Percentiles rank a stretch among this genome's conserved stretches.
Conservation (phyloP, 2,329 filamentous ascomycete genomes). For the Talaromyces sp. region DNA sequence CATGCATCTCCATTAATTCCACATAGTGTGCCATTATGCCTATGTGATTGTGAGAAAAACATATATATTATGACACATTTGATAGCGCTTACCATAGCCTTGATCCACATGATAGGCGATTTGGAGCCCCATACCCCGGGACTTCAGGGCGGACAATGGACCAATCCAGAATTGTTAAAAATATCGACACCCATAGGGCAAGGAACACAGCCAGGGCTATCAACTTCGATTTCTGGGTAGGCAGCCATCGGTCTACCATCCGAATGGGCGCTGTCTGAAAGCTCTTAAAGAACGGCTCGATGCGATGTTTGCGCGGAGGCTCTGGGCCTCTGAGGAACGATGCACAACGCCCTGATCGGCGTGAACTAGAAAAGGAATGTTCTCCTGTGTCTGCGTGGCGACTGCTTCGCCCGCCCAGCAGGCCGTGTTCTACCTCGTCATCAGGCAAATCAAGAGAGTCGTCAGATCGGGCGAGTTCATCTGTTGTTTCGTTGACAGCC, state of each 20-base stretch:
- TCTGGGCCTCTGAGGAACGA: constrained; percentile 28
- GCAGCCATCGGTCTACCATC: constrained; percentile 26
- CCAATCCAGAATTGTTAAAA: constrained; percentile 26
- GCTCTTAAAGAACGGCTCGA: constrained; percentile 27
- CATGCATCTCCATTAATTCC: constrained; percentile 55
- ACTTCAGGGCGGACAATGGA: constrained; percentile 27
- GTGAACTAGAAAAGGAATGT: background rate
- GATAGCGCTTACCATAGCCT: constrained; percentile 31
- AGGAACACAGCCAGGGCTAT: constrained; percentile 23
- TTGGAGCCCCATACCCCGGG: constrained; percentile 29
- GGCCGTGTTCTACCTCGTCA: constrained; percentile 3
- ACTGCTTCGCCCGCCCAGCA: constrained; percentile 5
- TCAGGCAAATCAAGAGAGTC: constrained; percentile 11
- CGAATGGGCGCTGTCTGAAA: constrained; percentile 31
- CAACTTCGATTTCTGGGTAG: constrained; percentile 19
- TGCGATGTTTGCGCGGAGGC: constrained; percentile 28
- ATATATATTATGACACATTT: background rate
- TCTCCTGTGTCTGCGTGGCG: background rate
- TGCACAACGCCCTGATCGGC: background rate
- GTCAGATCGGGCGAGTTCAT: background rate
- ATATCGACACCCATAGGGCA: constrained; percentile 29
- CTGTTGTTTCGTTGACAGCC: background rate
- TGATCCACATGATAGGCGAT: constrained; percentile 30
- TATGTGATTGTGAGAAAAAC: constrained; percentile 5
- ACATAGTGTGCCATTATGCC: constrained; percentile 41